Conservation (phyloP, 805 yeast genomes). For the Jamesozyma rosinii region DNA sequence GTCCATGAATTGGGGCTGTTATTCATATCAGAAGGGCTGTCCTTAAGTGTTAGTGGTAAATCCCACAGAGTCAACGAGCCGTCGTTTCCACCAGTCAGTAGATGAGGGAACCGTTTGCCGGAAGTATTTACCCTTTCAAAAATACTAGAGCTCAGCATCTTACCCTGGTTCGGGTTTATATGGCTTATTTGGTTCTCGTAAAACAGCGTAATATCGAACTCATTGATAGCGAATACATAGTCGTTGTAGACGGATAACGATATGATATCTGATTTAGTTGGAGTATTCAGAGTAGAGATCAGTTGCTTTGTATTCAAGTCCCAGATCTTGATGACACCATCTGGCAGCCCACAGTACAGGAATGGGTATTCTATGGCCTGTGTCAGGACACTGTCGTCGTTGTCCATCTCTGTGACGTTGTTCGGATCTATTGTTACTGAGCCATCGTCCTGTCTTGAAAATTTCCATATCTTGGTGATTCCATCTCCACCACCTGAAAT, state of each 20-base stretch:
- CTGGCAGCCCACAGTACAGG: slow-evolving; percentile 72
- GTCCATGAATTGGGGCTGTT: not conserved
- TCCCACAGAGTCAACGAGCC: slow-evolving; percentile 70
- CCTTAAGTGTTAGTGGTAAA: slow-evolving; percentile 7
- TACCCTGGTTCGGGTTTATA: slow-evolving; percentile 48
- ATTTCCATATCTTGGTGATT: slow-evolving; percentile 67
- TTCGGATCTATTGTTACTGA: slow-evolving; percentile 7
- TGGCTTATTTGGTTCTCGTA: slow-evolving; percentile 36
- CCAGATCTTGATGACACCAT: slow-evolving; percentile 74
- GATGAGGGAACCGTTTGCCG: slow-evolving; percentile 31
- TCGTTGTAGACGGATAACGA: slow-evolving; percentile 33
- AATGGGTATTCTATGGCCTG: slow-evolving; percentile 56
- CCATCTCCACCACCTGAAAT: slow-evolving; percentile 91
- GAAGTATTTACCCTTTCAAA: slow-evolving; percentile 29
- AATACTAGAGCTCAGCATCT: slow-evolving; percentile 49
- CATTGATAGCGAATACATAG: slow-evolving; percentile 29
- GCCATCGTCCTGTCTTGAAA: slow-evolving; percentile 20
- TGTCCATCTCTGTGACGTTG: slow-evolving; percentile 30
- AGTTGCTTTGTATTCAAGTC: slow-evolving; percentile 77
- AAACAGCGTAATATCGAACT: slow-evolving; percentile 39
- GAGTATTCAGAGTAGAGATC: slow-evolving; percentile 35
- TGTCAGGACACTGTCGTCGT: slow-evolving; percentile 64
- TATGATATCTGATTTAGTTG: slow-evolving; percentile 43
- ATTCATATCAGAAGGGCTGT: not conserved
- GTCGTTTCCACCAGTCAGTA: slow-evolving; percentile 64